A percentile compares a stretch with the other conserved stretches of the same genome.
Evolutionary conservation across 495 filamentous ascomycete species (phyloP).

Genomic region (Tricharina praecox): DNA sequence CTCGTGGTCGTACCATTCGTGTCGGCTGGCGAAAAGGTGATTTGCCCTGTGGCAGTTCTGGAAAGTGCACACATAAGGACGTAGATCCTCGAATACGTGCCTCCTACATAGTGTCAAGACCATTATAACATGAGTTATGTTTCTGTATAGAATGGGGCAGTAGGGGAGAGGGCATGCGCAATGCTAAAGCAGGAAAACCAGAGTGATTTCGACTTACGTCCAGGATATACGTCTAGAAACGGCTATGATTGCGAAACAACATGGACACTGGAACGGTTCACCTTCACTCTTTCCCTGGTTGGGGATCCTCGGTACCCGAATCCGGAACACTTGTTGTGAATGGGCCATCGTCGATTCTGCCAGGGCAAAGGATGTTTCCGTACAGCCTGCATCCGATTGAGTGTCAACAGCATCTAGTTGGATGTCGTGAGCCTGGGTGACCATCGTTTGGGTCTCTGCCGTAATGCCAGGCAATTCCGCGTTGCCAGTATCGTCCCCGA

Average conservation of each 20-base stretch:
- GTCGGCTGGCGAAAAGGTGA: constrained; percentile 14
- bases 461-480: constrained; percentile 8
- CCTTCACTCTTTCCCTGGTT: not conserved
- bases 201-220: constrained; percentile 17
- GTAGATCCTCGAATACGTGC: constrained; percentile 19
- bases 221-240: constrained; percentile 17
- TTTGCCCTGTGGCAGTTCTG: constrained; percentile 7
- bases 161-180: too few species aligned
- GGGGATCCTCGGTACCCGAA: not conserved
- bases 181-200: too few species aligned
- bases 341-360: too few species aligned
- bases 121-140: not conserved
- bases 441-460: too few species aligned
- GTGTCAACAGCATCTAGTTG: constrained; percentile 12
- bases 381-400: too few species aligned
- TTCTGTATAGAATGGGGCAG: not conserved
- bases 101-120: constrained; percentile 3
- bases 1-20: constrained; percentile 18
- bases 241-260: constrained; percentile 12
- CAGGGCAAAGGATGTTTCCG: too few species aligned
- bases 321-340: too few species aligned
- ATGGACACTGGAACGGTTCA: constrained; percentile 17
- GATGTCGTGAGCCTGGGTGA: too few species aligned
- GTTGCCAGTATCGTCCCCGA: not conserved
- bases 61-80: constrained; percentile 18